Percentiles rank a stretch among this genome's conserved stretches.
Conservation (phyloP, 768 basidiomycete genomes). For the Termitomyces sp. region DNA sequence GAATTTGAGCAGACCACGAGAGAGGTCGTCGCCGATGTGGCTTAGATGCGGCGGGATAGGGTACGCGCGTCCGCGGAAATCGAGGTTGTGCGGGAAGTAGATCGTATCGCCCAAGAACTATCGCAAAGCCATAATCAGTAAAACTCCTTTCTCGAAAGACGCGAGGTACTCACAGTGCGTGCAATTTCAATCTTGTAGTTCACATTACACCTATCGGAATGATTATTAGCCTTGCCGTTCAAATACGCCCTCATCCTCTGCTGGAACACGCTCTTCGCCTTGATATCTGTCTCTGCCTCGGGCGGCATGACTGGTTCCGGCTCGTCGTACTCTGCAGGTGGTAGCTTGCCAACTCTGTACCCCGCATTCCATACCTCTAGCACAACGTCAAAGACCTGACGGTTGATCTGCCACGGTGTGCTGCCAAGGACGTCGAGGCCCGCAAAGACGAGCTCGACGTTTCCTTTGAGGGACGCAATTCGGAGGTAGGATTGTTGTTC, state of each 20-base stretch:
- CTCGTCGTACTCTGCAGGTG: constrained; percentile 61
- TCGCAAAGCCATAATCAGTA: neutral
- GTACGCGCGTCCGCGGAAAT: constrained; percentile 97
- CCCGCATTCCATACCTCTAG: constrained; percentile 86
- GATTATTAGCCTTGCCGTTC: constrained; percentile 69
- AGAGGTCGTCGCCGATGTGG: constrained; percentile 93
- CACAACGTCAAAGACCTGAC: constrained; percentile 67
- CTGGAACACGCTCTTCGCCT: constrained; percentile 47
- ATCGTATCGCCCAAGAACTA: constrained; percentile 85
- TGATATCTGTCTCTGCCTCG: constrained; percentile 41
- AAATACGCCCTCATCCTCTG: constrained; percentile 48
- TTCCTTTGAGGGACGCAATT: constrained; percentile 65
- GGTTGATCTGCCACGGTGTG: constrained; percentile 90
- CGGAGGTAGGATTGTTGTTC: constrained; percentile 80
- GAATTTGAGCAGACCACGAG: constrained; percentile 82
- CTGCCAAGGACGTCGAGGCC: constrained; percentile 86
- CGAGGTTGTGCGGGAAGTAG: constrained; percentile 93
- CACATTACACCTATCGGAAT: constrained; percentile 86
- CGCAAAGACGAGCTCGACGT: constrained; percentile 80
- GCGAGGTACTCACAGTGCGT: constrained; percentile 56
- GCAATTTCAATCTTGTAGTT: constrained; percentile 99
- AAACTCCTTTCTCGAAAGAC: neutral
- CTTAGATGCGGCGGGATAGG: constrained; percentile 94
- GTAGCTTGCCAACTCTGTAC: constrained; percentile 76
- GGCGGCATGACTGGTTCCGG: constrained; percentile 57